Evolutionary conservation across 2,329 filamentous ascomycete species (phyloP), one percentile per base, ranked within the genome.

Genomic region (Aschersonia sp.): DNA sequence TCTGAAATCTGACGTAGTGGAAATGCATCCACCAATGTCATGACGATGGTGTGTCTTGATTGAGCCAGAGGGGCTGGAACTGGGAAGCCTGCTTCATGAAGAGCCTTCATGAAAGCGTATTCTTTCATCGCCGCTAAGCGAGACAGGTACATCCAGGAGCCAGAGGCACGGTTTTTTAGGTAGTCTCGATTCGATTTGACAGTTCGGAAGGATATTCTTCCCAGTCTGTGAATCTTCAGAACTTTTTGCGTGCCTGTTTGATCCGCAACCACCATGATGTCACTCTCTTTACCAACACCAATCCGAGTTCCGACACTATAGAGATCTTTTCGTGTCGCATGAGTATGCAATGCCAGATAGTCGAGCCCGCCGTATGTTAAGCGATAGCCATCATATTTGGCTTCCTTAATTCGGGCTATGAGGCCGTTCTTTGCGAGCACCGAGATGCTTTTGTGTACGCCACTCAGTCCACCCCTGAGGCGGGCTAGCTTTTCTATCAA

Each of bases 131-230:
- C 92, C 5, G 94, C 89, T 38, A 98, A 74, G 41, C 88, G 77
- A 9, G 87, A 94, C 66, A 98, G 87, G 65, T 98, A 96, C 89
- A 97, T 96, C 92, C 92, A 98, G 42, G 86, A 92, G 4, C 82
- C 89, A 12, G 83, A 83, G 20, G 66, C 75, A 50, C 83, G 77
- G 57, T 92, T 88, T 56, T 85, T 83, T 48, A 97, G 79, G 66
- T 98, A 98, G 67, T 98, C 92, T 55, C 92, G 80, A 69, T 97
- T 97, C 31, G 85, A 82, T 68, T 95, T 95, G 60, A 98, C 91
- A 40, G 88, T 89, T 57, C 94, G 85, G 72, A 98, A 98, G 32
- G 89, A 96, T 58, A 98, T 95, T 58, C 92, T 84, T 44, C 92
- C 92, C 4, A 98, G 75, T 44, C 92, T 82, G 67, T 98, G 92